phyloP scores from a whole-genome alignment of 306 rosid species.

The Malus orientalis region DNA sequence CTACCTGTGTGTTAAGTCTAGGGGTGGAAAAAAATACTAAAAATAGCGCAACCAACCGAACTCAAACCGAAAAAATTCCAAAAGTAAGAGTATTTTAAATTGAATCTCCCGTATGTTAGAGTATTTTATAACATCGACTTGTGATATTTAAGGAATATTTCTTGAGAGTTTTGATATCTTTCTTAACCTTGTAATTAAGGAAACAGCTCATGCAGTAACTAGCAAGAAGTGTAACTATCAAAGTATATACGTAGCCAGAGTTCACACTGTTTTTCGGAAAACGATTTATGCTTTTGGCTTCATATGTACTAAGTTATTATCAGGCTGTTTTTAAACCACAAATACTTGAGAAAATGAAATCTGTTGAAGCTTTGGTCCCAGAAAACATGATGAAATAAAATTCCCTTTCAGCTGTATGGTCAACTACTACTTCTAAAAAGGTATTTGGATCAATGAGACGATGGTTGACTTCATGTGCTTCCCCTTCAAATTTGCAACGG shows the following conservation, averaged over 20 bases:
- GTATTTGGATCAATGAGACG: constrained; percentile 6
- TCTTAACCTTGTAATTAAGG: not conserved
- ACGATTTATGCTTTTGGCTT: not conserved
- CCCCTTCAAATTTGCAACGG: not conserved
- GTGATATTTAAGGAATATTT: not conserved
- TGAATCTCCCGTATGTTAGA: too few species aligned
- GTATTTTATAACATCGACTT: too few species aligned
- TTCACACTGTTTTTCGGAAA: not conserved
- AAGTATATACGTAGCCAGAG: not conserved
- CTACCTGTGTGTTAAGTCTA: not conserved
- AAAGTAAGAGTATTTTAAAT: too few species aligned
- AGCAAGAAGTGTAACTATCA: not conserved
- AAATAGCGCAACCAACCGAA: too few species aligned
- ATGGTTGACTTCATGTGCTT: not conserved
- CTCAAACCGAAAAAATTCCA: too few species aligned
- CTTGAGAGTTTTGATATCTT: not conserved
- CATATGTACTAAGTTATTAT: not conserved
- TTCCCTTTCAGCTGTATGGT: constrained; percentile 3
- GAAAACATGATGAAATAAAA: not conserved
- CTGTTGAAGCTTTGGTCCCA: not conserved
- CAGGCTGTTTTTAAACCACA: not conserved
- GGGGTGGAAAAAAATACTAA: too few species aligned
- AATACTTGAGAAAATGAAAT: not conserved
- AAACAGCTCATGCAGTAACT: not conserved
- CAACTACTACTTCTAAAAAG: not conserved